Base-by-base conservation (phyloP, 169 alveolate species). In the Theileria annulata region DNA sequence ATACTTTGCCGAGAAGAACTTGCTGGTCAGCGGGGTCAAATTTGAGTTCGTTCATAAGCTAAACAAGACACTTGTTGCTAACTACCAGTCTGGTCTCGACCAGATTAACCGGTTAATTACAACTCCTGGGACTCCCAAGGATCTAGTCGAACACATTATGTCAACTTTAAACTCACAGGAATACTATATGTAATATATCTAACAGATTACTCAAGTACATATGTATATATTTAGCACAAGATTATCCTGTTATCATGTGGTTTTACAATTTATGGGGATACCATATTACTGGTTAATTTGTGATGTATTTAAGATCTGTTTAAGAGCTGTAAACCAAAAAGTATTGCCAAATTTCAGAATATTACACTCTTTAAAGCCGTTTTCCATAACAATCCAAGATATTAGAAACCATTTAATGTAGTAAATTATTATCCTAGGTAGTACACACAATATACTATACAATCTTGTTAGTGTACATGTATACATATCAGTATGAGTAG, bases 21-120 rank as follows among this genome's bases (percentile, higher is more conserved):
- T n/a, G 8, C 63, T 60, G n/a, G 69, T 60, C 15, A 60, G 37
- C 69, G 15, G 19, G 33, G 10, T 60, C 31, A 27, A 60, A 9
- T 60, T 60, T n/a, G 69, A 60, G 69, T 60, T 60, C 10, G 69
- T 60, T 12, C 69, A 60, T 33, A 13, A 9, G 8, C 37, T 60
- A n/a, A 60, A 60, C 35, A 60, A 60, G 69, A 1, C 31, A 12
- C 33, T 23, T 33, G 19, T 9, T 12, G 33, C 31, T 33, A 60
- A n/a, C 8, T 60, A 23, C 69, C 17, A 60, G 69, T 23, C n/a
- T 9, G 19, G 19, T 4, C 69, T 60, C n/a, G 30, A 13, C 23
- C 47, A 60, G 33, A 19, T 60, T 27, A 60, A 60, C 35, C 2
- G 37, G 37, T 4, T 33, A n/a, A 15, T 60, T 8, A n/a, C 9